phyloP scores from a whole-genome alignment of 1,139 yeast species.

The Sugiyamaella novakii region DNA sequence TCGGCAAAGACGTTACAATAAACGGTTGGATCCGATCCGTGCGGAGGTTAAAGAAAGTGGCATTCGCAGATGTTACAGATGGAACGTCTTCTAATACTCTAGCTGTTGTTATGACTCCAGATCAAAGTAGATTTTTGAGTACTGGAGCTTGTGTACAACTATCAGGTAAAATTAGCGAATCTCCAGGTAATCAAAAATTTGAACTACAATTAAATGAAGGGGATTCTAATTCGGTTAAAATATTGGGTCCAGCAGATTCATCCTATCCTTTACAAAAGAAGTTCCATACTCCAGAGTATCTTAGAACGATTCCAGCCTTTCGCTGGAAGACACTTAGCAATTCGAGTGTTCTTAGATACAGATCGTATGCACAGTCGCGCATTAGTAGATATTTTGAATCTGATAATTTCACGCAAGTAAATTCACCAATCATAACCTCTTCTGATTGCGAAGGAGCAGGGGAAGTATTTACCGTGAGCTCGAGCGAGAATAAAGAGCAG shows the following conservation, averaged over 20 bases:
- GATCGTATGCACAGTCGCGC: slow-evolving; percentile 65
- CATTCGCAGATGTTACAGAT: slow-evolving; percentile 78
- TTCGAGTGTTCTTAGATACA: slow-evolving; percentile 66
- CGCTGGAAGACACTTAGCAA: slow-evolving; percentile 73
- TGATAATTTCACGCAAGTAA: slow-evolving; percentile 65
- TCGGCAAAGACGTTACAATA: slow-evolving; percentile 37
- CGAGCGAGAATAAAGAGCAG: slow-evolving; percentile 13
- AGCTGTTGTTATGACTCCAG: slow-evolving; percentile 54
- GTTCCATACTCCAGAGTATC: slow-evolving; percentile 61
- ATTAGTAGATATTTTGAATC: slow-evolving; percentile 57
- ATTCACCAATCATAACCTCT: slow-evolving; percentile 83
- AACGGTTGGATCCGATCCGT: slow-evolving; percentile 78
- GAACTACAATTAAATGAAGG: slow-evolving; percentile 48
- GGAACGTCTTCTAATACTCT: slow-evolving; percentile 63
- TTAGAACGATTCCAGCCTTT: slow-evolving; percentile 72
- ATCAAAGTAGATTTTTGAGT: slow-evolving; percentile 36
- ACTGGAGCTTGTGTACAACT: slow-evolving; percentile 52
- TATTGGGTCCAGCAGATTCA: slow-evolving; percentile 46
- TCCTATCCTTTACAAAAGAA: slow-evolving; percentile 83
- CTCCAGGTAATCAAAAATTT: slow-evolving; percentile 46
- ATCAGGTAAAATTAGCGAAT: slow-evolving; percentile 44
- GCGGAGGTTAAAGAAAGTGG: slow-evolving; percentile 70
- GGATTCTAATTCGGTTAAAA: slow-evolving; percentile 37
- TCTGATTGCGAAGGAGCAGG: slow-evolving; percentile 99
- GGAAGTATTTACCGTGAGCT: slow-evolving; percentile 66